Base-by-base conservation (phyloP, 495 filamentous ascomycete genomes). In the Xeromyces bisporus region DNA sequence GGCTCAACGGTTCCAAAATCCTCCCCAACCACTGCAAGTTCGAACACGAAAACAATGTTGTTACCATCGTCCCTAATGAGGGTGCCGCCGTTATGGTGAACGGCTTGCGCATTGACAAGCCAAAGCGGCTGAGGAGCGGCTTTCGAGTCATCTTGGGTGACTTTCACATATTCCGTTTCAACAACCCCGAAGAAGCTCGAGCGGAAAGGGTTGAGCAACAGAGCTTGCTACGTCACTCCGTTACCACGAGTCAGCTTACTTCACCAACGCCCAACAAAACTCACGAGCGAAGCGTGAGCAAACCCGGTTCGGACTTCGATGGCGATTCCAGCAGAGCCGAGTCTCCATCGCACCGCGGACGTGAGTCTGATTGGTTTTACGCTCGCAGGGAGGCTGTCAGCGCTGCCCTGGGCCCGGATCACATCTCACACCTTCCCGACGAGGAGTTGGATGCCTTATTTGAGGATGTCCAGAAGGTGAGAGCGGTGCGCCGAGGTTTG, bases 111-210 rank as follows among this genome's bases (percentile, higher is more conserved):
- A 75, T 94, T 16, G 67, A 81, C 20, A 80, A 81, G 42, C 75
- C 83, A 7, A 85, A 73, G 35, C 69, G 83, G 31, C 60, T 99
- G 24, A 74, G 82, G 41, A 93, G 85, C 55, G 89, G 89, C 18
- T 89, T 80, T 52, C 78, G 89, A 16, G 80, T 99, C 26, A 99
- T 99, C 28, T 60, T 99, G 7, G 89, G 91, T 10, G 89, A 99
- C 52, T 99, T 99, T 46, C 89, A 99, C 48, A 99, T 99, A 33
- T 99, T 96, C 55, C 69, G 89, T 35, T 99, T 99, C 61, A 99
- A 99, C 41, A 83, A 99, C 48, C 89, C 89, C 1, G 75, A 92
- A 60, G 89, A 99, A 56, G 89, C 91, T 21, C 73, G 82, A 9
- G 85, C 84, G 5, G 89, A 99, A 53, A 62, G 91, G 32, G 85